Percentiles rank a stretch among this genome's conserved stretches.
Conservation (phyloP, 345 rosid genomes). For the Salix exigua region DNA sequence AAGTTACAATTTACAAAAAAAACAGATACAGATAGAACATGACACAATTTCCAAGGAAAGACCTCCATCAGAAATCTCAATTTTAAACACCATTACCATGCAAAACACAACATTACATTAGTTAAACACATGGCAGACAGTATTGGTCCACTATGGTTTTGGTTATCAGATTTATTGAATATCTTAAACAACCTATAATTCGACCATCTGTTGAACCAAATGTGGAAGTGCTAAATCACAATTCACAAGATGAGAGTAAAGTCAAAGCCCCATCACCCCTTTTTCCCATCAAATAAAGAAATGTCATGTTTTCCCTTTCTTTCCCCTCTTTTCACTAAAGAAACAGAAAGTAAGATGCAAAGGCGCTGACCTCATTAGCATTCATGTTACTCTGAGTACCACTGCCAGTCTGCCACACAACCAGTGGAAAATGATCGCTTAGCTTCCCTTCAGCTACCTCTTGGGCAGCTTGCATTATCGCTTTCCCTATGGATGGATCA, state of each 20-base stretch:
- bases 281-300: background rate
- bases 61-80: no score
- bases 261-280: background rate
- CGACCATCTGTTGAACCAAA: no score
- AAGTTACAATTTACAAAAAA: background rate
- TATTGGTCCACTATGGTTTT: no score
- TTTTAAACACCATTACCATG: no score
- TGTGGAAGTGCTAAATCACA: no score
- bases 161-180: no score
- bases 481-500: constrained; percentile 77
- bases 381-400: constrained; percentile 99
- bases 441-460: constrained; percentile 92
- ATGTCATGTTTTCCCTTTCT: background rate
- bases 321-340: background rate
- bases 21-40: no score
- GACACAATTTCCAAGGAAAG: no score
- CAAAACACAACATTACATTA: background rate
- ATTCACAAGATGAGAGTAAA: no score
- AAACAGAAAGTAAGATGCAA: background rate
- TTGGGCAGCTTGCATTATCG: constrained; percentile 86
- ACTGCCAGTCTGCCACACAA: constrained; percentile 99
- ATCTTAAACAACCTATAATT: no score
- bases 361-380: constrained; percentile 79
- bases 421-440: constrained; percentile 83
- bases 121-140: no score